Base-by-base conservation (phyloP, 805 yeast species). In the Deakozyma indianensis region DNA sequence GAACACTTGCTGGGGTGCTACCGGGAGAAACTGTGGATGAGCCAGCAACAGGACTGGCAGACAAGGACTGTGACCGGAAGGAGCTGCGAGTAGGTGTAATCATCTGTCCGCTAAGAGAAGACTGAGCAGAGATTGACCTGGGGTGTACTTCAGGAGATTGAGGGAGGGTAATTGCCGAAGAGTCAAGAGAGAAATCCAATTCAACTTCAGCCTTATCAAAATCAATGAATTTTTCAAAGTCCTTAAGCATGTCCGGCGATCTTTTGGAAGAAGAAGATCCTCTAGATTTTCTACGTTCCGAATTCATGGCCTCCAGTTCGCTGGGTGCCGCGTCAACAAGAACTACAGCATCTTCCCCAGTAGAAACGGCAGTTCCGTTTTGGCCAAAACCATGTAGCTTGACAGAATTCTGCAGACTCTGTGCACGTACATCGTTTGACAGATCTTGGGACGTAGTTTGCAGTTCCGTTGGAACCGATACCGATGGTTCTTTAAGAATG, bases 111-210 rank as follows among this genome's bases (percentile, higher is more conserved):
- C 28, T 7, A 25, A 25, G 28, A 25, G 14, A 14, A 7, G 11
- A 25, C 14, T 25, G 28, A 25, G 11, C 28, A n/a, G n/a, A n/a
- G n/a, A n/a, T n/a, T n/a, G n/a, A n/a, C n/a, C n/a, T n/a, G n/a
- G n/a, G n/a, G n/a, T n/a, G n/a, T n/a, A n/a, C n/a, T n/a, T n/a
- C n/a, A 25, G 28, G 38, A 32, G 18, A 11, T 32, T 9, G 18
- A 32, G 28, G 28, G 28, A 7, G 7, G 28, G 7, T 25, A 14
- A 32, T 32, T n/a, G 7, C 16, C 18, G 38, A 7, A 14, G 7
- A 14, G 18, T 46, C 48, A 38, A 46, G 41, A 23, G 25, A 23
- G 22, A 45, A 45, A 22, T 46, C 48, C 18, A 46, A 23, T 15
- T 27, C 23, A 20, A 46, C 23, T 15, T 43, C 43, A 3, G 27